Evolutionary conservation across 2,329 filamentous ascomycete genomes (phyloP), one percentile per base, ranked within the genome.

Genomic region (Trichoderma afroharzianum): DNA sequence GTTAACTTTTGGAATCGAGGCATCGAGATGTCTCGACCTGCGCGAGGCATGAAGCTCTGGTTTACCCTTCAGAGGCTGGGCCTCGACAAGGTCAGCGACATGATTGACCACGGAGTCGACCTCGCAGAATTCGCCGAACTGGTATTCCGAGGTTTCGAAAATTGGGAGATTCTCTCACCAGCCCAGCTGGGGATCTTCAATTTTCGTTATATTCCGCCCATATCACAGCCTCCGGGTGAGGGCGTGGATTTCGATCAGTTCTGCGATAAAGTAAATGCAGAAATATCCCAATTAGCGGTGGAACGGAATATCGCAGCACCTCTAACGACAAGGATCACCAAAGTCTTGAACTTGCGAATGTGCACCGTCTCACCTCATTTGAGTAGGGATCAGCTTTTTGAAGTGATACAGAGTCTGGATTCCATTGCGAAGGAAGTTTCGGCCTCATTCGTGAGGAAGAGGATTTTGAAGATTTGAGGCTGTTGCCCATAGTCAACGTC

Each of bases 1-100:
- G 74, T 76, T 3, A 78, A 78, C 59, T 76, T 77, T 57, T 78
- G 76, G 76, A 76, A 77, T 7, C 75, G 75, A 4, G 75, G 73
- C 6, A 76, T 76, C 63, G 77, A 78, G 43, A 74, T 77, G 6
- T 76, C 76, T 0, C 67, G 76, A 0, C 75, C 76, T 1, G 75
- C 76, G 2, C 71, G 75, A 0, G 76, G 75, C 2, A 77, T 77
- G 74, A 78, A 78, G 68, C 53, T 78, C 14, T 77, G 76, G 77
- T 78, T 78, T 8, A 77, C 76, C 0, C 14, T 78, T 1, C 71
- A 74, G 0, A 73, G 76, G 0, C 62, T 78, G 28, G 77, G 76
- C 0, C 72, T 76, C 4, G 75, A 78, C 3, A 68, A 47, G 12
- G 43, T 78, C 7, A 73, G 76, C 8, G 61, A 68, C 6, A 77